phyloP scores from a whole-genome alignment of 179 eudicot genomes.

The Silene noctiflora region DNA sequence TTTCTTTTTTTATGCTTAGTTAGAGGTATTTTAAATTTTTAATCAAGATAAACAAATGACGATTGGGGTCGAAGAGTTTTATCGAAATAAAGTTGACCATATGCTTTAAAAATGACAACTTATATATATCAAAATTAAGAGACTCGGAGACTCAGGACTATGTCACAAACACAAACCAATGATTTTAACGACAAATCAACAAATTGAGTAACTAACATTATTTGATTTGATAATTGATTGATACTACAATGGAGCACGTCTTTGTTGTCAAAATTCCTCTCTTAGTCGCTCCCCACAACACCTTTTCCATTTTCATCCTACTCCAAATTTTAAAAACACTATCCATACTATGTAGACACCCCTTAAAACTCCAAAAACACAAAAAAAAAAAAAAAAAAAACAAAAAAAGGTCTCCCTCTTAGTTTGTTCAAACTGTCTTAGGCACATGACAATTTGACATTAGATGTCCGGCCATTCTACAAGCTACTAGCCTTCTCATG shows the following conservation, averaged over 20 bases:
- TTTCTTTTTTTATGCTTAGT: too few species aligned
- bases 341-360: constrained; percentile 12
- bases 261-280: constrained; percentile 13
- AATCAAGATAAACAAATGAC: too few species aligned
- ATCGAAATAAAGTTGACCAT: too few species aligned
- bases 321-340: constrained; percentile 1
- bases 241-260: constrained; percentile 36
- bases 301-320: not conserved
- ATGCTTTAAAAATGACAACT: too few species aligned
- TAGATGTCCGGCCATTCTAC: not conserved
- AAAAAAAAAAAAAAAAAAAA: not conserved
- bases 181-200: not conserved
- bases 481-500: not conserved
- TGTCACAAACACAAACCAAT: too few species aligned
- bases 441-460: not conserved
- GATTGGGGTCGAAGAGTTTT: too few species aligned
- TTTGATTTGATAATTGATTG: not conserved
- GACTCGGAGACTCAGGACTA: too few species aligned
- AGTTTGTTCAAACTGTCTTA: not conserved
- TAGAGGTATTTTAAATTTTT: too few species aligned
- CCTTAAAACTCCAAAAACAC: constrained; percentile 1
- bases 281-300: constrained; percentile 44
- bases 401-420: not conserved
- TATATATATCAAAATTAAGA: too few species aligned
- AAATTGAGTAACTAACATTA: not conserved